Conservation (phyloP, 441 rosid genomes). For the Mallotus japonicus region DNA sequence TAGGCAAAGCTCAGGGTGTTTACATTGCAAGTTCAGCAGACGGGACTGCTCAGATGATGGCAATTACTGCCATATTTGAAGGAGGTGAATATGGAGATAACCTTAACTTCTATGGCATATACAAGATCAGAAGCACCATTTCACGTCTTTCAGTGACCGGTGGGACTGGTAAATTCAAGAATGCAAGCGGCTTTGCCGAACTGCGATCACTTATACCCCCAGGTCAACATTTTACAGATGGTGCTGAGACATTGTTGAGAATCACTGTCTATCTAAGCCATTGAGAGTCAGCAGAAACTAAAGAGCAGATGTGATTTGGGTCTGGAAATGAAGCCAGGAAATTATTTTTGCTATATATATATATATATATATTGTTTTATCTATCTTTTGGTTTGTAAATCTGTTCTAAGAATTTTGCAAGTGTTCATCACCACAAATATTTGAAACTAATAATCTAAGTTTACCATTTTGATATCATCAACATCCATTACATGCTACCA, state of each 20-base stretch:
- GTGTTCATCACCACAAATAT: no score
- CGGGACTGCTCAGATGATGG: slow-evolving; percentile 69
- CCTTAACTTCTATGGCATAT: slow-evolving; percentile 64
- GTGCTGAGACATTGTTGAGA: slow-evolving; percentile 56
- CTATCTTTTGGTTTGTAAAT: no score
- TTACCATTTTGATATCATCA: no score
- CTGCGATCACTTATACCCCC: slow-evolving; percentile 50
- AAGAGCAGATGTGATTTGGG: not conserved
- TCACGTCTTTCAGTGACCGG: slow-evolving; percentile 72
- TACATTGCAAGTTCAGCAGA: slow-evolving; percentile 61
- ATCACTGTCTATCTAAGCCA: slow-evolving; percentile 49
- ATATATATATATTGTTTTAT: no score
- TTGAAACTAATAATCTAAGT: no score
- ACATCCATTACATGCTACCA: no score
- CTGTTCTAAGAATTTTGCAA: not conserved
- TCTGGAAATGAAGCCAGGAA: not conserved
- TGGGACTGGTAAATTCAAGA: slow-evolving; percentile 68
- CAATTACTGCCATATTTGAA: slow-evolving; percentile 63
- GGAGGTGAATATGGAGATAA: slow-evolving; percentile 54
- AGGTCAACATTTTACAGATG: slow-evolving; percentile 54
- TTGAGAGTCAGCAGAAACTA: not conserved
- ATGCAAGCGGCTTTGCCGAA: slow-evolving; percentile 59
- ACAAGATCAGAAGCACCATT: slow-evolving; percentile 51
- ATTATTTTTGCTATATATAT: no score
- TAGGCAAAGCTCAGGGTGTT: slow-evolving; percentile 72